These are phyloP conservation scores for Aspergillus sclerotiicarbonarius DNA, from an alignment of 495 filamentous ascomycete species.

Conservation along the genomic window DNA sequence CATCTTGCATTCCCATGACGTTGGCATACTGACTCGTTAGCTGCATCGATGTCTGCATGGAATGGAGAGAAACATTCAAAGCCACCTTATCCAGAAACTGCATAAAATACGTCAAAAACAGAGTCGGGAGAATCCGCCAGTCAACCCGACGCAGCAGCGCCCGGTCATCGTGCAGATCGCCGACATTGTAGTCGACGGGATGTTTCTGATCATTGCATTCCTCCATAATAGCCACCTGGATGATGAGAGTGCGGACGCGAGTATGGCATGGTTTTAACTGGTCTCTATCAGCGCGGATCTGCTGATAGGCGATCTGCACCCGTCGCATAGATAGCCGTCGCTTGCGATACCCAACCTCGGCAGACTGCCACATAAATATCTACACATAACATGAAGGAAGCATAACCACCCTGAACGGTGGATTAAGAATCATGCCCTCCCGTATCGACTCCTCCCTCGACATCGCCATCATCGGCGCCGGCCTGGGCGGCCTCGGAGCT, in stretches of 20 bases:
- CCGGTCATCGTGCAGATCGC: slow-evolving; percentile 29
- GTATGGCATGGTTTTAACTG: too few species aligned
- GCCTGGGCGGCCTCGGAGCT: slow-evolving; percentile 53
- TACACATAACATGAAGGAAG: too few species aligned
- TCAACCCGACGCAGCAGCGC: slow-evolving; percentile 50
- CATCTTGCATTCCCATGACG: slow-evolving; percentile 53
- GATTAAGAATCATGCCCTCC: too few species aligned
- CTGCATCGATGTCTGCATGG: too few species aligned
- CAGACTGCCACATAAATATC: too few species aligned
- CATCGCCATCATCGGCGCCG: slow-evolving; percentile 49
- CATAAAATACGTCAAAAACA: slow-evolving; percentile 61
- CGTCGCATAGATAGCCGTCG: slow-evolving; percentile 16
- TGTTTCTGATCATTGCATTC: too few species aligned
- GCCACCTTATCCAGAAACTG: slow-evolving; percentile 68
- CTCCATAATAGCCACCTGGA: too few species aligned
- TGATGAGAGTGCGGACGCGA: slow-evolving; percentile 4
- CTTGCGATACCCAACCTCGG: too few species aligned
- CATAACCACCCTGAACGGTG: too few species aligned
- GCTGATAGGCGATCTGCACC: too few species aligned
- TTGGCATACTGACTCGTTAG: slow-evolving; percentile 50
- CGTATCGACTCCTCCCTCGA: slow-evolving; percentile 12
- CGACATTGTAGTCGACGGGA: slow-evolving; percentile 23
- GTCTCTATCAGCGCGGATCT: too few species aligned
- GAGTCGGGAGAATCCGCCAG: slow-evolving; percentile 54
- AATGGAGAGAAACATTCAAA: slow-evolving; percentile 48